Percentiles rank a stretch among this genome's conserved stretches.
phyloP scores from a whole-genome alignment of 495 filamentous ascomycete genomes.

The Aspergillus homomorphus region DNA sequence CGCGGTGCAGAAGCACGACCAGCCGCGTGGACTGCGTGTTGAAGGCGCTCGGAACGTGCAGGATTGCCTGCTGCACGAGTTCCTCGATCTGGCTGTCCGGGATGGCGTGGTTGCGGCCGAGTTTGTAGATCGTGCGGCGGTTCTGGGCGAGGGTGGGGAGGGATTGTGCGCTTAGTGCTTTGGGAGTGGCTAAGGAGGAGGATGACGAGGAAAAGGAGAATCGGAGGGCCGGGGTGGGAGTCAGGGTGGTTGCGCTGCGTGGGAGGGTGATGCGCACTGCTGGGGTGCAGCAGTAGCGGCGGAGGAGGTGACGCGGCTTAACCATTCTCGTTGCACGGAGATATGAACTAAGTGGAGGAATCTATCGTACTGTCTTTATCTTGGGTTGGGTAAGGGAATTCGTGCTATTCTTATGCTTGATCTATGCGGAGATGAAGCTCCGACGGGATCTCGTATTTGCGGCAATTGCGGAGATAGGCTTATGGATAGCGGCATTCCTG shows the following conservation, averaged over 20 bases:
- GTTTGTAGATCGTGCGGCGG: constrained; percentile 50
- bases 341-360: too few species aligned
- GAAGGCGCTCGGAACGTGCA: constrained; percentile 51
- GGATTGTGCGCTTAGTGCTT: constrained; percentile 28
- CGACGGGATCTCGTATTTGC: background rate
- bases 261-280: constrained; percentile 47
- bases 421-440: background rate
- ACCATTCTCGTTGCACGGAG: background rate
- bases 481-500: background rate
- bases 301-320: constrained; percentile 40
- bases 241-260: constrained; percentile 26
- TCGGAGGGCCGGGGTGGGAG: constrained; percentile 30
- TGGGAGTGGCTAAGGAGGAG: constrained; percentile 30
- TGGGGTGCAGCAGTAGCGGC: constrained; percentile 44
- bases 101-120: constrained; percentile 44
- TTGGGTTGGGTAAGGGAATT: background rate
- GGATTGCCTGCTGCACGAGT: constrained; percentile 46
- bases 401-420: background rate
- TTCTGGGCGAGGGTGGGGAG: constrained; percentile 40
- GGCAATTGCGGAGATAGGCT: constrained; percentile 12
- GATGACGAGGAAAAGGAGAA: constrained; percentile 61
- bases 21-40: constrained; percentile 54
- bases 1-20: constrained; percentile 43
- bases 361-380: too few species aligned
- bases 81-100: constrained; percentile 49